These are phyloP conservation scores for Hygrophorus russula DNA, from an alignment of 768 basidiomycete species.

Conservation along the genomic window DNA sequence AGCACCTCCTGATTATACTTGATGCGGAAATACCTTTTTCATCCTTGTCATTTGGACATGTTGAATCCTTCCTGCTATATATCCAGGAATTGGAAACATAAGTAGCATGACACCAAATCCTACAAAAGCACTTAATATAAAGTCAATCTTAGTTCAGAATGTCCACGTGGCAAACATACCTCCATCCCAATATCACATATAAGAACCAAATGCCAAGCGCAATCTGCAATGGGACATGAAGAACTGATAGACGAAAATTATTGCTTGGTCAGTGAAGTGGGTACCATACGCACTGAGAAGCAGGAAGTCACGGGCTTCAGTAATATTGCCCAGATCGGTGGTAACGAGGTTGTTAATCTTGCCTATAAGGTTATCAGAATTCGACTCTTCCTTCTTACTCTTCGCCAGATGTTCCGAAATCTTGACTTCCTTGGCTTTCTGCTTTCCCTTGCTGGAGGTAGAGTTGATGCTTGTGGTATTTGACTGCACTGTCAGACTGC, in stretches of 20 bases:
- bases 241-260: slow-evolving; percentile 12
- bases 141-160: slow-evolving; percentile 2
- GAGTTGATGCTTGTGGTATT: neutral
- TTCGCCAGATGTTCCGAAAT: no score
- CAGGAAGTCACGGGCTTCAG: slow-evolving; percentile 24
- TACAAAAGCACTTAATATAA: slow-evolving; percentile 34
- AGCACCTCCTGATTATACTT: neutral
- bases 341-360: slow-evolving; percentile 72
- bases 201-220: slow-evolving; percentile 28
- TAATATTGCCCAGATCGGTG: slow-evolving; percentile 39
- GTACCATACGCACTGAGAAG: slow-evolving; percentile 11
- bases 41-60: slow-evolving; percentile 37
- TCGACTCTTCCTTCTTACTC: neutral
- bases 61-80: slow-evolving; percentile 37
- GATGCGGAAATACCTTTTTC: slow-evolving; percentile 22
- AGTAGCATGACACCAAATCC: slow-evolving; percentile 43
- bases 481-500: neutral
- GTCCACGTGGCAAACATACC: slow-evolving; percentile 15
- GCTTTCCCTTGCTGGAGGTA: neutral
- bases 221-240: slow-evolving; percentile 33
- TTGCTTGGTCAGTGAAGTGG: neutral
- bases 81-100: slow-evolving; percentile 47
- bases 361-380: slow-evolving; percentile 44
- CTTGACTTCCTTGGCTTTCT: neutral
- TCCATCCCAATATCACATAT: slow-evolving; percentile 38